Evolutionary conservation across 805 yeast species (phyloP).

Genomic region (Sugiyamaella chiloensis): DNA sequence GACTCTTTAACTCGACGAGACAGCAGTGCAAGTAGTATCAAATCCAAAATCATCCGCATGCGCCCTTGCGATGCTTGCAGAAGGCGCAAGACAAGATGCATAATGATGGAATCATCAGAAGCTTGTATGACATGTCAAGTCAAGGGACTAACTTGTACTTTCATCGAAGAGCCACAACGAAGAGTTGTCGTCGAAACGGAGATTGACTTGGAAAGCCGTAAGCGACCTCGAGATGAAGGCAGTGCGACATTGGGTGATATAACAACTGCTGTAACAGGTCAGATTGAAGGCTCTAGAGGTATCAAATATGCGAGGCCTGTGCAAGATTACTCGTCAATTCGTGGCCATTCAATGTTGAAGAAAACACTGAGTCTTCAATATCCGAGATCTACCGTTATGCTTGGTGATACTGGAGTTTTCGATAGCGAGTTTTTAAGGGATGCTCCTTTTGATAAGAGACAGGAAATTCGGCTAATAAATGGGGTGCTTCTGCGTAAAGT

Average conservation of each 20-base stretch:
- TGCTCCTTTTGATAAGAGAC: constrained; percentile 64
- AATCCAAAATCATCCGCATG: constrained; percentile 22
- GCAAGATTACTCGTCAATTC: constrained; percentile 63
- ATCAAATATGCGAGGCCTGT: constrained; percentile 46
- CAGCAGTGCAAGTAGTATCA: not conserved
- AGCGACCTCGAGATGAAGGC: not conserved
- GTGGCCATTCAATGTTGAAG: constrained; percentile 60
- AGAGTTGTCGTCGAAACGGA: constrained; percentile 19
- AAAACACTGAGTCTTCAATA: constrained; percentile 72
- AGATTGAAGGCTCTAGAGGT: not conserved
- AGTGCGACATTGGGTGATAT: constrained; percentile 28
- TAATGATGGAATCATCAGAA: constrained; percentile 48
- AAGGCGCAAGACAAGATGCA: constrained; percentile 75
- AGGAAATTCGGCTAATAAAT: constrained; percentile 71
- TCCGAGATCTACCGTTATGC: constrained; percentile 84
- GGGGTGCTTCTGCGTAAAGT: constrained; percentile 73
- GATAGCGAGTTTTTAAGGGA: constrained; percentile 67
- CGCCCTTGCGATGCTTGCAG: constrained; percentile 84
- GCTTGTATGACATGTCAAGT: constrained; percentile 76
- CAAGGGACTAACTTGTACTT: constrained; percentile 71
- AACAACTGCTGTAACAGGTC: constrained; percentile 28
- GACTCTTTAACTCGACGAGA: not conserved
- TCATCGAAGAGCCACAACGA: constrained; percentile 41
- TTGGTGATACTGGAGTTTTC: constrained; percentile 84
- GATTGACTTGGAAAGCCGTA: not conserved